Evolutionary conservation across 2,329 filamentous ascomycete genomes (phyloP).

Genomic region (Tolypocladium ophioglossoides): DNA sequence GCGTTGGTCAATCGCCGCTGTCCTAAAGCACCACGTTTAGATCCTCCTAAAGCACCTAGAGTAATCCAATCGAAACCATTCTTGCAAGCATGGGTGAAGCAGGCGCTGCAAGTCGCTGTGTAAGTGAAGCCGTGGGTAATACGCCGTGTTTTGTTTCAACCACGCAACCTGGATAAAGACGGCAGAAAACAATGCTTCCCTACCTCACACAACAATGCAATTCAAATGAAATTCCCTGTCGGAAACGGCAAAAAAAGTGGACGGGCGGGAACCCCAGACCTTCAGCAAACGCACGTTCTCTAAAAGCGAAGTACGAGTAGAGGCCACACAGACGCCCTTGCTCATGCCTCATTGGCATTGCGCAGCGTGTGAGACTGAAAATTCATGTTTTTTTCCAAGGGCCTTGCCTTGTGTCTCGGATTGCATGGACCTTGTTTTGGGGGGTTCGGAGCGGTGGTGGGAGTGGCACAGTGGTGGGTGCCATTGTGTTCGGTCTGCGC

Average conservation of each 20-base stretch:
- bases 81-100: not conserved
- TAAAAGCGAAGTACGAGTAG: conserved; percentile 14
- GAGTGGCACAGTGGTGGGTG: not conserved
- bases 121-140: not conserved
- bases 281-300: conserved; percentile 8
- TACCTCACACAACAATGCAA: not conserved
- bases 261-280: conserved; percentile 14
- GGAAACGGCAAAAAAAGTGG: conserved; percentile 7
- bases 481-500: not conserved
- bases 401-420: not conserved
- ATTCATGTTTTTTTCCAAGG: no score
- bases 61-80: not conserved
- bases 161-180: not conserved
- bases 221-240: no score
- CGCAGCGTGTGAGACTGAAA: not conserved
- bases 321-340: conserved; percentile 13
- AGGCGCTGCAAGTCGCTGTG: not conserved
- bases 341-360: not conserved
- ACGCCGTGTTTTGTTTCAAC: not conserved
- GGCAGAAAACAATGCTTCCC: not conserved
- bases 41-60: not conserved
- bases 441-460: no score
- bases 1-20: not conserved
- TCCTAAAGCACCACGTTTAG: not conserved
- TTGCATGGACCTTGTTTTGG: not conserved